Base-by-base conservation (phyloP, 2,329 filamentous ascomycete genomes). In the Clarireedia hainanense region DNA sequence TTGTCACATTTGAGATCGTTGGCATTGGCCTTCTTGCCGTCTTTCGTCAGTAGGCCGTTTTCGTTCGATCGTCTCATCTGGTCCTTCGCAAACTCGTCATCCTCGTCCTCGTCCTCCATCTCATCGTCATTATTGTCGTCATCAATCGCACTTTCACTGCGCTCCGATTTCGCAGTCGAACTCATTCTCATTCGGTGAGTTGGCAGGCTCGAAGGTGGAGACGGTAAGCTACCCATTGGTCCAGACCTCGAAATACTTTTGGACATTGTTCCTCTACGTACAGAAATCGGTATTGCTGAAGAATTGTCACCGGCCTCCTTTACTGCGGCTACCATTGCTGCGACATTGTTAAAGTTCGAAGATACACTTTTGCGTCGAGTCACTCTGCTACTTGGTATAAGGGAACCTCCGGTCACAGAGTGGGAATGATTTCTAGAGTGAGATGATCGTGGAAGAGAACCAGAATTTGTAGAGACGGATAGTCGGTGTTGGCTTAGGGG, bases 1-100 rank as follows among this genome's bases (percentile, higher is more conserved):
- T 91, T 92, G 71, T 96, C 90, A 78, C 94, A 99, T 74, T 88
- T 90, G 71, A 99, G 83, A 73, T 97, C 92, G 68, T 85, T 84
- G 68, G 85, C 83, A 75, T 83, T 88, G 73, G 83, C 81, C 75
- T 90, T 91, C 76, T 84, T 85, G 64, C 81, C 80, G 67, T 92
- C 88, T 74, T 94, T 95, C 67, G 80, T 76, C 60, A 92, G 78
- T 65, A 88, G 84, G 64, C 92, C 89, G 60, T 91, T 91, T 71
- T 97, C 92, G 71, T 91, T 96, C 58, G 91, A 87, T 71, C 77
- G 81, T 66, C 77, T 75, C 60, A 77, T 72, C 57, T 78, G 78
- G 60, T 74, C 71, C 63, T 80, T 76, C 53, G 79, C 73, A 57
- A 64, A 63, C 5, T 56, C 61, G 45, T 57, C 60, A 43, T 57